Base-by-base conservation (phyloP, 148 eudicot species). In the Talinum fruticosum region DNA sequence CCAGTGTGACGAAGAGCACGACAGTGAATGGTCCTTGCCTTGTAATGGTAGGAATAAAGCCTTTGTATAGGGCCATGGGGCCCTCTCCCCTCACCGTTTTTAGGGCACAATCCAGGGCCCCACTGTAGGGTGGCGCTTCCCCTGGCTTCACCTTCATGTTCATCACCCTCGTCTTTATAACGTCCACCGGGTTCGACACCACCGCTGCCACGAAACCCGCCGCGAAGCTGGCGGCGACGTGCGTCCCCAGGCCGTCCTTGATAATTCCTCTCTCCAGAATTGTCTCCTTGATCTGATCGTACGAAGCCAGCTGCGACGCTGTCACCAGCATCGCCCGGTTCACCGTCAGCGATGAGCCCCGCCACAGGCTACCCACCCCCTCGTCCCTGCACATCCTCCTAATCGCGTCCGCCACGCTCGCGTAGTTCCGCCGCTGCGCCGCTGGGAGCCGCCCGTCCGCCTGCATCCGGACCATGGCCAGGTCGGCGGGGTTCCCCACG, bases 391-490 rank as follows among this genome's bases (percentile, higher is more conserved):
- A 30, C 97, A 91, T 93, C 15, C 87, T 84, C 0, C 80, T 47
- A 0, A 93, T 90, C 0, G 98, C 98, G 29, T 90, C 98, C 1
- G 85, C 67, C 1, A 91, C 98, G 81, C 87, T 80, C 69, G 84
- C 85, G 88, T 93, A 93, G 78, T 91, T 91, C 3, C 98, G 86
- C 0, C 98, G 85, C 51, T 92, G 90, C 0, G 76, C 54, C 7
- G 53, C 10, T 0, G 98, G 96, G 65, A 94, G 97, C 3, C 98
- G 79, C 0, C 98, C 98, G 79, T 94, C 98, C 8, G 98, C 98
- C 65, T 94, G 98, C 98, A 94, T 94, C 23, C 98, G 86, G 2
- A 94, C 98, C 97, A 94, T 92, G 0, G 98, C 92, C 51, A 94
- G 91, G 73, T 94, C 98, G 1, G 98, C 98, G 0, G 98, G 98